Base-by-base conservation (phyloP, 768 basidiomycete species). In the Russula earlei region DNA sequence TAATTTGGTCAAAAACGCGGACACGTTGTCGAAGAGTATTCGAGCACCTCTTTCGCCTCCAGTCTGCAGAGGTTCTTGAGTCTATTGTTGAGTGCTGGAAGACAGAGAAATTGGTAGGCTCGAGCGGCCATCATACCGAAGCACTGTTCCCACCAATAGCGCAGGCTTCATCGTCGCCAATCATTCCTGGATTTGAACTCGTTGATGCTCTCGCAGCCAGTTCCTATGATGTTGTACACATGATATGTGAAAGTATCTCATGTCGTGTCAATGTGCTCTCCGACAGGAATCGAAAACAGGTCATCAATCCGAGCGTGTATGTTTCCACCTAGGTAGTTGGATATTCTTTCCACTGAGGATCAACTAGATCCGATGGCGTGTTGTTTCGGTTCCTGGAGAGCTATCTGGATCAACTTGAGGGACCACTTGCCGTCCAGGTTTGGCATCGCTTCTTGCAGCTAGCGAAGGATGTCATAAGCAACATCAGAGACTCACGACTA, bases 401-500 rank as follows among this genome's bases (percentile, higher is more conserved):
- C 52, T 98, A 98, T 66, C 67, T 97, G 27, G 72, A 71, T 17
- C 80, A 84, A 10, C 69, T 98, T 40, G 96, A 98, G 68, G 91
- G 91, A 0, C 91, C 96, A 0, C 72, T 96, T 34, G 94, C 91
- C 3, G 76, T 93, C 11, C 96, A 98, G 71, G 87, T 97, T 19
- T 98, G 95, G 95, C 69, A 72, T 41, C 79, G 89, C 19, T 85
- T 84, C 64, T 72, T 90, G 59, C 80, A 83, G 47, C 73, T 97
- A 41, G 80, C 83, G 7, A 90, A 86, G 65, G 94, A 97, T 22
- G 68, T 95, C 20, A 69, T 80, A n/a, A 76, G 74, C 37, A 78
- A 74, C 48, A 72, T 81, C 20, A 77, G 83, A 27, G 83, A 85
- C 29, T 87, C 85, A 69, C 87, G 85, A 60, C 61, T 76, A 0